phyloP scores from a whole-genome alignment of 805 yeast genomes.

The Zygosaccharomyces bisporus region DNA sequence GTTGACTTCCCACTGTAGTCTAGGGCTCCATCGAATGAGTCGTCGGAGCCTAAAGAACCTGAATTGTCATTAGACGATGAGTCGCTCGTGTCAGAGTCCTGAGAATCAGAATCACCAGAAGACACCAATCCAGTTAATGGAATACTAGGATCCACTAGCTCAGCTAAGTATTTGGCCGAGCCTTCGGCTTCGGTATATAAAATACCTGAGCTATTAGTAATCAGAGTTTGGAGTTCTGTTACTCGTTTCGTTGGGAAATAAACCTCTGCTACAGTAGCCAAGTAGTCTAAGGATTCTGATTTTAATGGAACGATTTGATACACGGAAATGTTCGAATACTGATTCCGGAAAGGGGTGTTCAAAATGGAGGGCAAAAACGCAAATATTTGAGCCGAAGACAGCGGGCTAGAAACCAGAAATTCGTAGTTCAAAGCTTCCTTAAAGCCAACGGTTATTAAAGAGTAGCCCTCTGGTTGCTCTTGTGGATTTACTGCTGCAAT shows the following conservation, averaged over 20 bases:
- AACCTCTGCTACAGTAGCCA: slow-evolving; percentile 84
- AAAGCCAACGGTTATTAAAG: slow-evolving; percentile 44
- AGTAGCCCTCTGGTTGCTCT: slow-evolving; percentile 29
- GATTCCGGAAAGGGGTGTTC: slow-evolving; percentile 52
- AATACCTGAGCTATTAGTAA: slow-evolving; percentile 54
- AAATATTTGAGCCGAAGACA: slow-evolving; percentile 69
- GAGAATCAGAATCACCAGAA: slow-evolving; percentile 65
- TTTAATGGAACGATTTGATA: slow-evolving; percentile 72
- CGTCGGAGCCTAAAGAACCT: slow-evolving; percentile 13
- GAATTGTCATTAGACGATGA: slow-evolving; percentile 23
- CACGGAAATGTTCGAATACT: slow-evolving; percentile 52
- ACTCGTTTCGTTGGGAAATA: slow-evolving; percentile 65
- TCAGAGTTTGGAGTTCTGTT: slow-evolving; percentile 44
- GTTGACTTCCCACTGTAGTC: slow-evolving; percentile 26
- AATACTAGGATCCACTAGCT: slow-evolving; percentile 56
- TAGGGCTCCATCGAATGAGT: slow-evolving; percentile 16
- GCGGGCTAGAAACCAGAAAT: slow-evolving; percentile 78
- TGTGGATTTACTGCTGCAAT: slow-evolving; percentile 39
- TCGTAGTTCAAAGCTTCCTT: slow-evolving; percentile 76
- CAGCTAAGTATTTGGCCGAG: slow-evolving; percentile 55
- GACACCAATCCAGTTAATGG: slow-evolving; percentile 27
- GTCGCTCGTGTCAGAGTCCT: slow-evolving; percentile 63
- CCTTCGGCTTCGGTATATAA: slow-evolving; percentile 58
- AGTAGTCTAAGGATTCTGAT: slow-evolving; percentile 51
- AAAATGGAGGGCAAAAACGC: slow-evolving; percentile 76